Percentiles rank a stretch among this genome's conserved stretches.
phyloP scores from a whole-genome alignment of 164 flowering plant genomes.

The Vitis rupestris region DNA sequence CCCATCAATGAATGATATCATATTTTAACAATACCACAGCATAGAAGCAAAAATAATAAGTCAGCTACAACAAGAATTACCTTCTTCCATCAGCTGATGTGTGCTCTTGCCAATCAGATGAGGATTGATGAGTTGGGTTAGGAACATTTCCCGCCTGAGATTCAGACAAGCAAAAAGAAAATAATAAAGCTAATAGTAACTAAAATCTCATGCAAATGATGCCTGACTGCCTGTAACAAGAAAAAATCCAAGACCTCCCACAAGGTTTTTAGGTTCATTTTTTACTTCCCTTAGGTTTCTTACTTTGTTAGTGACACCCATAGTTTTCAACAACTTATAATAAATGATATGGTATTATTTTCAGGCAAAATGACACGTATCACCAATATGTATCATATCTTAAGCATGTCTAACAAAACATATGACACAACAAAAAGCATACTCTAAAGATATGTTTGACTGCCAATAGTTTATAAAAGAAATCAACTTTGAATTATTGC shows the following conservation, averaged over 20 bases:
- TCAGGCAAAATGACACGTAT: no score
- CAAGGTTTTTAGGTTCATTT: neutral
- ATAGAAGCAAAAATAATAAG: neutral
- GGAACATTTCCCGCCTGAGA: slow-evolving; percentile 39
- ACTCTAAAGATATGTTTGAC: no score
- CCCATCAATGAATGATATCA: neutral
- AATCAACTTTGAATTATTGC: no score
- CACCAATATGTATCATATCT: no score
- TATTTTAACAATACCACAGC: neutral
- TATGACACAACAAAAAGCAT: no score
- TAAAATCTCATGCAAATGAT: neutral
- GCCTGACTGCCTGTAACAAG: neutral
- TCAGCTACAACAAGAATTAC: slow-evolving; percentile 27
- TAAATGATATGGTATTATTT: no score
- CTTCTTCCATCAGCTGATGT: slow-evolving; percentile 87
- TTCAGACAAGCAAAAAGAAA: slow-evolving; percentile 7
- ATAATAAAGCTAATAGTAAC: neutral
- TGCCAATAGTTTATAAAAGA: no score
- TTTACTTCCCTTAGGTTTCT: no score
- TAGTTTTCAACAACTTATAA: no score
- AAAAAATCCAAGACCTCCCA: neutral
- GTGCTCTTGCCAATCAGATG: slow-evolving; percentile 98
- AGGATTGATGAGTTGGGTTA: slow-evolving; percentile 37
- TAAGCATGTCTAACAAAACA: no score
- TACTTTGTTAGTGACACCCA: no score